These are phyloP conservation scores for Aquanectria penicillioides DNA, from an alignment of 2,329 filamentous ascomycete genomes.

Conservation along the genomic window DNA sequence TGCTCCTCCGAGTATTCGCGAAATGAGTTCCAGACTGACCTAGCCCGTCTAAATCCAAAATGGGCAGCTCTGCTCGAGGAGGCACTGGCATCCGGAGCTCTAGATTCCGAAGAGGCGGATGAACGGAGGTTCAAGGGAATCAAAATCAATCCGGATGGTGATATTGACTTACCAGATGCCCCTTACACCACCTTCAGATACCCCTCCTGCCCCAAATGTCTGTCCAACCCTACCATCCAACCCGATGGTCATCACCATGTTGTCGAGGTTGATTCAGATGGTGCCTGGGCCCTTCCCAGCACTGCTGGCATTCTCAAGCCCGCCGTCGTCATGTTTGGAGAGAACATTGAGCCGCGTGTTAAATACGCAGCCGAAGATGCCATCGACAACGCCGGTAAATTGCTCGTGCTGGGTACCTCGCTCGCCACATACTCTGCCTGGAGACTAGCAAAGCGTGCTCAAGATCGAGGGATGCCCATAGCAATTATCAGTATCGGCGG, in stretches of 20 bases:
- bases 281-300: conserved; percentile 75
- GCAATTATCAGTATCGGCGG: conserved; percentile 90
- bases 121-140: conserved; percentile 75
- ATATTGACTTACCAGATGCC: conserved; percentile 88
- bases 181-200: conserved; percentile 93
- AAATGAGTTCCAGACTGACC: conserved; percentile 77
- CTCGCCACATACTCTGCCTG: conserved; percentile 96
- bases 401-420: conserved; percentile 88
- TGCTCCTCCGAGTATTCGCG: conserved; percentile 79
- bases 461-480: conserved; percentile 84
- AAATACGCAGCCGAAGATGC: conserved; percentile 82
- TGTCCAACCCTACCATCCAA: conserved; percentile 68
- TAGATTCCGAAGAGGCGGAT: conserved; percentile 79
- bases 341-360: conserved; percentile 76
- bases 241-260: conserved; percentile 63
- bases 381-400: conserved; percentile 77
- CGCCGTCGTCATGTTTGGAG: conserved; percentile 95
- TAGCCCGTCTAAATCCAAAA: conserved; percentile 83
- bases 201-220: conserved; percentile 85
- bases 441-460: conserved; percentile 85
- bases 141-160: conserved; percentile 91
- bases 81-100: conserved; percentile 77
- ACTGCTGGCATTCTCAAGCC: conserved; percentile 88
- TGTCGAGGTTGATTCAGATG: conserved; percentile 80
- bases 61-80: conserved; percentile 83